Conservation (phyloP, 1,139 yeast species). For the Arxiozyma slooffiae region DNA sequence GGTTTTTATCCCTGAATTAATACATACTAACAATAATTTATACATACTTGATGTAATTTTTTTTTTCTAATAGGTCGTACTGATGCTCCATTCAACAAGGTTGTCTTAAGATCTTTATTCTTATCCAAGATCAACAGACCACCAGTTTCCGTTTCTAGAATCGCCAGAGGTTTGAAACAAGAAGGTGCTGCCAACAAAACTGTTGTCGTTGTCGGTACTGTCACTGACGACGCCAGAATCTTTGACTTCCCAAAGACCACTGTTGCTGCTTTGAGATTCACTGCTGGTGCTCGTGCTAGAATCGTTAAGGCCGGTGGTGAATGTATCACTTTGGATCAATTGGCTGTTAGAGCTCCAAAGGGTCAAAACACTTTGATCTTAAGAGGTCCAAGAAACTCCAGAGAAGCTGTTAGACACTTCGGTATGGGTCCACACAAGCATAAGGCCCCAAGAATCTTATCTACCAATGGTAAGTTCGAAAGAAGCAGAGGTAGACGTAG, state of each 20-base stretch:
- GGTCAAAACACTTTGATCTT: conserved; percentile 97
- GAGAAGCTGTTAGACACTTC: conserved; percentile 99
- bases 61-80: conserved; percentile 64
- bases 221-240: conserved; percentile 95
- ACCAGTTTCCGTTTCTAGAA: conserved; percentile 93
- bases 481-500: conserved; percentile 99
- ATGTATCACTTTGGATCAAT: conserved; percentile 97
- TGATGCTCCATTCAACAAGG: conserved; percentile 97
- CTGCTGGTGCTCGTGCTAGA: conserved; percentile 97
- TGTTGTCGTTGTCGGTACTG: conserved; percentile 97
- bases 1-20: conserved; percentile 4
- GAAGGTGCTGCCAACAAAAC: conserved; percentile 86
- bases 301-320: conserved; percentile 99
- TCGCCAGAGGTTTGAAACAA: conserved; percentile 72
- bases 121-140: conserved; percentile 99
- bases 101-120: conserved; percentile 87
- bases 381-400: conserved; percentile 97
- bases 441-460: conserved; percentile 97
- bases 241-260: conserved; percentile 92
- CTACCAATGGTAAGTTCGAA: conserved; percentile 99
- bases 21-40: conserved; percentile 18
- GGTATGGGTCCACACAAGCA: conserved; percentile 99
- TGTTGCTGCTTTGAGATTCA: conserved; percentile 98
- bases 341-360: conserved; percentile 98
- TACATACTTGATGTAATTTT: neutral